Conservation (phyloP, 768 basidiomycete species). For the Mrakia blollopis region DNA sequence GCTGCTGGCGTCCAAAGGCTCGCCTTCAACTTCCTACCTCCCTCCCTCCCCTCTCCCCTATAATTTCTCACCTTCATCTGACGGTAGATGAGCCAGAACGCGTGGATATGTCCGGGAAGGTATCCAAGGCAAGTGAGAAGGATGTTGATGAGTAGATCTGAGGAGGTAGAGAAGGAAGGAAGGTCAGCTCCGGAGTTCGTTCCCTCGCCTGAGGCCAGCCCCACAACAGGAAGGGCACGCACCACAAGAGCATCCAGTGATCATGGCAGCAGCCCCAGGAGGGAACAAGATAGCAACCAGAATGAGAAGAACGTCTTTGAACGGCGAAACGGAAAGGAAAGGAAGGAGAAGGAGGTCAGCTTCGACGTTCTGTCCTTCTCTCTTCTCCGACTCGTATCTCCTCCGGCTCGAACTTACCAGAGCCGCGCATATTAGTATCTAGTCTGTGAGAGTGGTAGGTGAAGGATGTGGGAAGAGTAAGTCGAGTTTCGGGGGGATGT, state of each 20-base stretch:
- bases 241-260: conserved; percentile 24
- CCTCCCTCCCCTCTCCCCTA: no score
- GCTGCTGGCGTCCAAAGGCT: not conserved
- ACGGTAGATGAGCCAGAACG: conserved; percentile 28
- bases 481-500: not conserved
- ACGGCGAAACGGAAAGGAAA: not conserved
- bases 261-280: conserved; percentile 22
- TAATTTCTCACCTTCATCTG: conserved; percentile 8
- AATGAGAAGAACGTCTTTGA: conserved; percentile 23
- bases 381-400: not conserved
- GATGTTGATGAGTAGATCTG: conserved; percentile 30
- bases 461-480: not conserved
- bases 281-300: conserved; percentile 28
- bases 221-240: not conserved
- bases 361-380: not conserved
- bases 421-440: not conserved
- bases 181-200: not conserved
- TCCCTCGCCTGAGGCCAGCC: not conserved
- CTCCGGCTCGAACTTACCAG: not conserved
- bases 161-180: not conserved
- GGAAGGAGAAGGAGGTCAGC: not conserved
- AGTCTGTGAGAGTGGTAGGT: not conserved
- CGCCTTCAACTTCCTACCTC: no score
- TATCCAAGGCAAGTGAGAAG: conserved; percentile 25
- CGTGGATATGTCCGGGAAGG: conserved; percentile 26